Base-by-base conservation (phyloP, 1,284 basidiomycete genomes). In the Hemileia vastatrix region DNA sequence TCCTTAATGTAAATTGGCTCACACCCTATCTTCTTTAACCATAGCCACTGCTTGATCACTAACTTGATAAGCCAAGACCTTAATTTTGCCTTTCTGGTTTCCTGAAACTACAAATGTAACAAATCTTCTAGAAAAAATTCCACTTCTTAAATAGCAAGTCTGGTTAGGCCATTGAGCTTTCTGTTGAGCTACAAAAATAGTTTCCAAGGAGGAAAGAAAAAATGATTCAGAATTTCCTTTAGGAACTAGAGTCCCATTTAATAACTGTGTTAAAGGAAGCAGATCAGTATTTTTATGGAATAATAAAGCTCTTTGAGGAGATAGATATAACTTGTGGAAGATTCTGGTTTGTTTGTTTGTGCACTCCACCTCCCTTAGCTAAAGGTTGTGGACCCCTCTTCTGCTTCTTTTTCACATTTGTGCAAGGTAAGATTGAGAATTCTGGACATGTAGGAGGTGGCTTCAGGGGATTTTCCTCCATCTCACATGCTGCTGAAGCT, bases 11-110 rank as follows among this genome's bases (percentile, higher is more conserved):
- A 98, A 90, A 67, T 88, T 93, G 5, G 95, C 88, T 78, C 98
- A 93, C 56, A 97, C 90, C 85, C 97, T 93, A 74, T 97, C 93
- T 2, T 94, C 92, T 43, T 92, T 88, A 11, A 95, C 88, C 90
- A 99, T 95, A 13, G 90, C 91, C 70, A 89, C 87, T 1, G 88
- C 94, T 77, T 99, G 95, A 73, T 97, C 93, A 11, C 79, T 79
- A 19, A 81, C 87, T 77, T 98, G 95, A 76, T 95, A 99, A 18
- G 94, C 91, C 48, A 88, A 81, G 45, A 98, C 83, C 65, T 94
- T 92, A 52, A 97, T 85, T 32, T 85, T 86, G 1, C 95, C 94
- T 65, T 94, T 89, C 68, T 86, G 83, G 4, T 90, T 94, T 1
- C 87, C 95, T 0, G 90, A 93, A 21, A 98, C 78, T 47, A 97